Conservation (phyloP, 2,329 filamentous ascomycete species). For the Dissoconium aciculare region DNA sequence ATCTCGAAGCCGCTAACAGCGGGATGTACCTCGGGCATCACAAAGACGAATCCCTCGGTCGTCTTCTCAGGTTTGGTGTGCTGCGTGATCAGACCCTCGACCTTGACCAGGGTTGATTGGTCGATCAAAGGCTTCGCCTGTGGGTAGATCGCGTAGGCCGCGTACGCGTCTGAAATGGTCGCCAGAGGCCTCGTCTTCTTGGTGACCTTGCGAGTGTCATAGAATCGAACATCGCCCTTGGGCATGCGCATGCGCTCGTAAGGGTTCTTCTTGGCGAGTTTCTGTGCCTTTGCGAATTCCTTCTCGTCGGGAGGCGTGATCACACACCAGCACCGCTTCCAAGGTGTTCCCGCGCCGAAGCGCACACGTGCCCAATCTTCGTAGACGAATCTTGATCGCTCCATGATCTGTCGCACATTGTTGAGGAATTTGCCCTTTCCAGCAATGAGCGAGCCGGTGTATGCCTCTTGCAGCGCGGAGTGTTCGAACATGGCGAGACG, state of each 20-base stretch:
- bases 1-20: slow-evolving; percentile 90
- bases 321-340: slow-evolving; percentile 94
- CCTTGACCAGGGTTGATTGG: slow-evolving; percentile 81
- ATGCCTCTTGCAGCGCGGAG: slow-evolving; percentile 82
- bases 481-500: slow-evolving; percentile 90
- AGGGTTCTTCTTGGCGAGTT: slow-evolving; percentile 63
- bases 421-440: slow-evolving; percentile 83
- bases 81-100: slow-evolving; percentile 81
- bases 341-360: slow-evolving; percentile 89
- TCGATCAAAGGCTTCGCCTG: slow-evolving; percentile 89
- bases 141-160: slow-evolving; percentile 89
- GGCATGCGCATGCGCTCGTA: slow-evolving; percentile 63
- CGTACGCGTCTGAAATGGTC: slow-evolving; percentile 77
- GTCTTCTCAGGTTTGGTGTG: slow-evolving; percentile 58
- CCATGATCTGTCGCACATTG: slow-evolving; percentile 80
- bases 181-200: slow-evolving; percentile 87
- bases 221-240: slow-evolving; percentile 88
- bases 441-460: slow-evolving; percentile 87
- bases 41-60: slow-evolving; percentile 88
- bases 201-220: slow-evolving; percentile 75
- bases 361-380: slow-evolving; percentile 92
- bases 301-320: slow-evolving; percentile 89
- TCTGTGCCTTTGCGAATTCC: slow-evolving; percentile 69
- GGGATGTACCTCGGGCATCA: slow-evolving; percentile 91
- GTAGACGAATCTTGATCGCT: slow-evolving; percentile 57